Evolutionary conservation across 345 rosid genomes (phyloP), one percentile per base, ranked within the genome.

Genomic region (Eucalyptus camaldulensis): DNA sequence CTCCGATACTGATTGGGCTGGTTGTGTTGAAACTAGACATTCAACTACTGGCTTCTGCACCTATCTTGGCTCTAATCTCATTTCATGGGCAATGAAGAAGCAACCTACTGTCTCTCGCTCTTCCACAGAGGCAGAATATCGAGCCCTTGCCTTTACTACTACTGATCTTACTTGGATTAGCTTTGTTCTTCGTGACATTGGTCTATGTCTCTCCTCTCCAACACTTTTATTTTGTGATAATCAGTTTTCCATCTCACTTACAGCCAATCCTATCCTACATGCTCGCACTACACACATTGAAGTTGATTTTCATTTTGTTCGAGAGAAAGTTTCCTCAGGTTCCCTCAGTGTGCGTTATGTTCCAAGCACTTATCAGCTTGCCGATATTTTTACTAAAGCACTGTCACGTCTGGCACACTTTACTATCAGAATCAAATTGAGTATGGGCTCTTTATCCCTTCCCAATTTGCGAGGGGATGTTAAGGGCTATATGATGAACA

Each of bases 381-480:
- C 0, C 5, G 7, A 58, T 58, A 25, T 58, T 25, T 58, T 25
- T 58, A 25, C n/a, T 3, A 58, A 58, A 10, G 0, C n/a, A 5
- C 3, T 2, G 0, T 58, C 65, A 5, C 7, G 7, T 6, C 0
- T 58, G 4, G 14, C 65, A 10, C 65, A 25, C 13, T 25, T 25
- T 58, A 49, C 6, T 49, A 5, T 49, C 1, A 13, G 0, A 9
- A 24, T 22, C n/a, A 24, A 58, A 58, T 58, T 58, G n/a, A n/a
- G 65, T 10, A 58, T 58, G 14, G 65, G 60, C 11, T 22, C 5
- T 54, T 22, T 4, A 54, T 5, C 60, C 12, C 60, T 22, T 1
- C 60, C 60, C 3, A 54, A 54, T 54, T 54, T 43, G 43, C 43
- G 7, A 0, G 43, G 43, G 43, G 43, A 43, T 43, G 2, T 43